phyloP scores from a whole-genome alignment of 129 eudicot genomes.

The Cynara cardunculus region DNA sequence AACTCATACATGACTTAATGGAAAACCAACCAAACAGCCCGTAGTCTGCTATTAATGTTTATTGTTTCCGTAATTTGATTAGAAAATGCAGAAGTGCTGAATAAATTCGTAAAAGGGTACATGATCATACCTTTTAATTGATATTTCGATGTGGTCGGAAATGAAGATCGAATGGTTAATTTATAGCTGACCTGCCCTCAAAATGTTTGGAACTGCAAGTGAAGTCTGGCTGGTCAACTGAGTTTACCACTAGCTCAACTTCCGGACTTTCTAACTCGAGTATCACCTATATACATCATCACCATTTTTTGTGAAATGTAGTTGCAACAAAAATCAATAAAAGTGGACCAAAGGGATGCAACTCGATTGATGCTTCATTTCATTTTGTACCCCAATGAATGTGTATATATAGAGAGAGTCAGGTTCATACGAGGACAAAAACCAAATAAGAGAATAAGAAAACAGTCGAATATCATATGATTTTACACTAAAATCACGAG shows the following conservation, averaged over 20 bases:
- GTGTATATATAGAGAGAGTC: too few relatives aligned
- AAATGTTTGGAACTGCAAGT: conserved; percentile 50
- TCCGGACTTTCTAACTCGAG: conserved; percentile 74
- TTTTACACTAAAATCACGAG: too few relatives aligned
- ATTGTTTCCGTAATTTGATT: background rate
- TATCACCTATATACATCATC: conserved; percentile 37
- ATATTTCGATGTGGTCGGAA: background rate
- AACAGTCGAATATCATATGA: background rate
- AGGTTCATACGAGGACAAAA: too few relatives aligned
- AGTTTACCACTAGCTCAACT: conserved; percentile 54
- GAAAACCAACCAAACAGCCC: too few relatives aligned
- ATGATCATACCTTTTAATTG: background rate
- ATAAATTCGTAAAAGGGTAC: background rate
- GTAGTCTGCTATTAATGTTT: background rate
- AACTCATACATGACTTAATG: too few relatives aligned
- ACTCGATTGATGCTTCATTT: background rate
- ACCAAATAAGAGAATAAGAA: too few relatives aligned
- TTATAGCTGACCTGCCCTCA: conserved; percentile 32
- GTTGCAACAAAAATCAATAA: background rate
- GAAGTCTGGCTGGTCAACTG: conserved; percentile 71
- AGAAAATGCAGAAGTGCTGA: background rate
- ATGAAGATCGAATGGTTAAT: background rate
- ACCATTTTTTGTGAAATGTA: background rate
- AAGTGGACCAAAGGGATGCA: background rate
- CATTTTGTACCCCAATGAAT: background rate